Conservation (phyloP, 2,329 filamentous ascomycete species). For the Fusarium caatingaense region DNA sequence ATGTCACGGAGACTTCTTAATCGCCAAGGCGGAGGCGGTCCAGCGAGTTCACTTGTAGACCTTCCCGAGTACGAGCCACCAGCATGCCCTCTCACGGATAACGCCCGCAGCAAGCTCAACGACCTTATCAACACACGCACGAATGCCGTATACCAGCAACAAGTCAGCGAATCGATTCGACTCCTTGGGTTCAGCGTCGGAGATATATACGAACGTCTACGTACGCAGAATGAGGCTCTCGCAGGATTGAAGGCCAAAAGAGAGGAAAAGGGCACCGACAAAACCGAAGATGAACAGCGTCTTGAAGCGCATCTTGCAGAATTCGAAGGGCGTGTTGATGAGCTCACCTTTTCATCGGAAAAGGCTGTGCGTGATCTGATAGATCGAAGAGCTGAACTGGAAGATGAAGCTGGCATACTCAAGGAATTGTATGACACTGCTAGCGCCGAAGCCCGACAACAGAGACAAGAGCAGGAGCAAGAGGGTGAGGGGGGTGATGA, state of each 20-base stretch:
- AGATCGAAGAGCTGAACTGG: constrained; percentile 61
- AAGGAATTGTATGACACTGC: constrained; percentile 50
- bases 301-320: constrained; percentile 55
- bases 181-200: constrained; percentile 59
- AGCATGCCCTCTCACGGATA: constrained; percentile 57
- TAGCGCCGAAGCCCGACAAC: constrained; percentile 28
- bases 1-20: constrained; percentile 53
- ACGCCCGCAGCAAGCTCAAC: constrained; percentile 54
- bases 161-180: constrained; percentile 58
- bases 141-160: constrained; percentile 57
- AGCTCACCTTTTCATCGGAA: constrained; percentile 60
- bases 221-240: constrained; percentile 52
- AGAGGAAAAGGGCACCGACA: constrained; percentile 51
- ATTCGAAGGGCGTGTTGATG: constrained; percentile 55
- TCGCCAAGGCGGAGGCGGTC: constrained; percentile 36
- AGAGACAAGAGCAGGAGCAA: constrained; percentile 9
- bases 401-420: constrained; percentile 60
- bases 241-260: constrained; percentile 51
- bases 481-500: constrained; percentile 43
- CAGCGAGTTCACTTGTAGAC: constrained; percentile 39
- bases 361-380: constrained; percentile 60
- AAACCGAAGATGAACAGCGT: constrained; percentile 51
- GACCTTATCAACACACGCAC: constrained; percentile 57
- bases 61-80: constrained; percentile 65
- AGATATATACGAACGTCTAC: constrained; percentile 61